A percentile compares a stretch with the other conserved stretches of the same genome.
phyloP scores from a whole-genome alignment of 2,329 filamentous ascomycete species.

The Huntiella bhutanensis region DNA sequence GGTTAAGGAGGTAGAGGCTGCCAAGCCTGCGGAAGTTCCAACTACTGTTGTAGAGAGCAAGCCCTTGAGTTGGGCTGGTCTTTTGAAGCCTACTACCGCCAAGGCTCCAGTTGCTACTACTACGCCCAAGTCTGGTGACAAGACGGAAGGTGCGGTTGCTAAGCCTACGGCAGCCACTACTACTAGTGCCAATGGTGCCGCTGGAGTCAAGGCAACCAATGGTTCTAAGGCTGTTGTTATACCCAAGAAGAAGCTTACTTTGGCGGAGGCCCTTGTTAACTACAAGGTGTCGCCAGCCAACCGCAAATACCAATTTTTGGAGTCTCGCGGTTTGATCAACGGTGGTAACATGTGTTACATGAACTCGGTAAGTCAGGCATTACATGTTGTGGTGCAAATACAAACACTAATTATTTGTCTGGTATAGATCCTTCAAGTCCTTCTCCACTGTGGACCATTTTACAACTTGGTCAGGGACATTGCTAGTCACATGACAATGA shows the following conservation, averaged over 20 bases:
- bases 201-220: conserved; percentile 13
- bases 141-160: conserved; percentile 9
- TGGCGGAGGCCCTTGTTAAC: conserved; percentile 58
- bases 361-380: conserved; percentile 62
- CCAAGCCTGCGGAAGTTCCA: conserved; percentile 14
- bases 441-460: conserved; percentile 85
- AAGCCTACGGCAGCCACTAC: conserved; percentile 10
- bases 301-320: conserved; percentile 56
- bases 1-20: conserved; percentile 1
- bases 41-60: conserved; percentile 10
- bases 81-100: conserved; percentile 9
- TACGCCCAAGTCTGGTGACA: conserved; percentile 11
- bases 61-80: conserved; percentile 12
- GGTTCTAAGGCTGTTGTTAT: conserved; percentile 19
- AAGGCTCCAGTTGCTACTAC: conserved; percentile 16
- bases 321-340: conserved; percentile 86
- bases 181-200: conserved; percentile 16
- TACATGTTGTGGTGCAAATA: neutral
- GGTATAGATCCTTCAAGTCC: conserved; percentile 70
- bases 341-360: conserved; percentile 99
- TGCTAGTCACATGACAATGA: conserved; percentile 64
- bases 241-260: conserved; percentile 33
- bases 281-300: conserved; percentile 48
- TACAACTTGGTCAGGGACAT: conserved; percentile 84
- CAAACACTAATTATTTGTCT: neutral